Conservation (phyloP, 352 stramenopile species). For the Phytophthora europaea region DNA sequence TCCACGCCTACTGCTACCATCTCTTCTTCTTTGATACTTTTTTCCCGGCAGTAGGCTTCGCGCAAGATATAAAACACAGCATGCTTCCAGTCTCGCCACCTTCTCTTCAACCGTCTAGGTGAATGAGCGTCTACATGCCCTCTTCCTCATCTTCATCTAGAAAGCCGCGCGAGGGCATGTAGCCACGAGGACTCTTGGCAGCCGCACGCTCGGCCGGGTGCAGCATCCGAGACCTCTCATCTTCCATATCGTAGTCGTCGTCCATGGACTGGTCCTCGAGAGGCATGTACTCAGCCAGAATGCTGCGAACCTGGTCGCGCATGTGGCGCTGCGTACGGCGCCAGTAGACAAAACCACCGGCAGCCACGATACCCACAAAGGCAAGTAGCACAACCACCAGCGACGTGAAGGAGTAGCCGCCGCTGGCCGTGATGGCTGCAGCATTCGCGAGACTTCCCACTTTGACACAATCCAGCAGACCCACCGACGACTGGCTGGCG, state of each 20-base stretch:
- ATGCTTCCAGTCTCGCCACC: slow-evolving; percentile 3
- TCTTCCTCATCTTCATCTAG: slow-evolving; percentile 86
- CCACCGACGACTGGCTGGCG: slow-evolving; percentile 69
- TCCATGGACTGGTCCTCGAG: slow-evolving; percentile 91
- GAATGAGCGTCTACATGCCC: slow-evolving; percentile 53
- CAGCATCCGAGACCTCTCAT: slow-evolving; percentile 57
- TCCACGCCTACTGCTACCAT: slow-evolving; percentile 27
- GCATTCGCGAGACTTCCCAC: slow-evolving; percentile 76
- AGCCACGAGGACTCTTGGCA: slow-evolving; percentile 86
- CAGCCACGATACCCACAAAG: slow-evolving; percentile 78
- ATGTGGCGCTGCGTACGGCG: slow-evolving; percentile 94
- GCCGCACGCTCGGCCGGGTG: slow-evolving; percentile 76
- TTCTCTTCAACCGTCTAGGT: slow-evolving; percentile 2
- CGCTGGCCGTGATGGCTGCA: slow-evolving; percentile 52
- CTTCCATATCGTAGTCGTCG: slow-evolving; percentile 70
- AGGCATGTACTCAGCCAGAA: slow-evolving; percentile 98
- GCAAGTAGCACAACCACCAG: slow-evolving; percentile 89
- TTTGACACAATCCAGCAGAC: slow-evolving; percentile 77
- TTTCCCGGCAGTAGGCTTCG: slow-evolving; percentile 9
- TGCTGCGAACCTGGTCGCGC: slow-evolving; percentile 96
- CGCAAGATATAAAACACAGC: slow-evolving; percentile 20
- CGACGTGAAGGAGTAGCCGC: slow-evolving; percentile 83
- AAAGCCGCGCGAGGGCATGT: slow-evolving; percentile 89
- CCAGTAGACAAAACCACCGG: slow-evolving; percentile 91
- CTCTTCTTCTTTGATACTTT: slow-evolving; percentile 27